Percentiles rank a stretch among this genome's conserved stretches.
Conservation (phyloP, 345 rosid species). For the Aquilaria sinensis region DNA sequence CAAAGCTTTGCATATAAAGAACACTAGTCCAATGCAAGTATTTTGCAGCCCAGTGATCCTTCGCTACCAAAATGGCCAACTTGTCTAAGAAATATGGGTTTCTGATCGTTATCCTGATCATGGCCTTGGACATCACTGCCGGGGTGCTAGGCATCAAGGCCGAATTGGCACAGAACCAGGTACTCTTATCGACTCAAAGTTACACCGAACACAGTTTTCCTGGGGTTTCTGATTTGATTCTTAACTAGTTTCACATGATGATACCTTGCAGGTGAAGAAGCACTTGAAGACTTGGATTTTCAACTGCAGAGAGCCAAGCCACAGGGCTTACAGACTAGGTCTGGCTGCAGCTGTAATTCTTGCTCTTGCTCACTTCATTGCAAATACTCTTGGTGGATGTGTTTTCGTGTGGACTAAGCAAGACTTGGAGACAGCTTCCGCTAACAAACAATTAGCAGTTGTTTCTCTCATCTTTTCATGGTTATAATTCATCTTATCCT, state of each 20-base stretch:
- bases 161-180: constrained; percentile 35
- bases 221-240: neutral
- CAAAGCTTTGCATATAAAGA: constrained; percentile 14
- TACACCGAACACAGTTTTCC: neutral
- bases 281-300: constrained; percentile 67
- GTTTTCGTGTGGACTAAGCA: constrained; percentile 50
- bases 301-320: constrained; percentile 80
- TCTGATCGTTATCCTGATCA: constrained; percentile 25
- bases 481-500: constrained; percentile 21
- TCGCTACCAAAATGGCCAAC: constrained; percentile 6
- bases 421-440: constrained; percentile 38
- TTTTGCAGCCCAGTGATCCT: neutral
- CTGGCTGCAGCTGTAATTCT: constrained; percentile 64
- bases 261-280: constrained; percentile 15
- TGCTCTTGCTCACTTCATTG: constrained; percentile 52
- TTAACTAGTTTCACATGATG: neutral
- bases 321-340: constrained; percentile 65
- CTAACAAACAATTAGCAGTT: constrained; percentile 71
- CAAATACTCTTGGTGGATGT: constrained; percentile 69
- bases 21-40: neutral
- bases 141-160: constrained; percentile 34
- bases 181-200: neutral
- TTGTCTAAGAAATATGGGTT: constrained; percentile 20
- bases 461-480: constrained; percentile 81
- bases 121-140: constrained; percentile 33